Evolutionary conservation across 495 filamentous ascomycete genomes (phyloP).

Genomic region (Amphirosellinia nigrospora): DNA sequence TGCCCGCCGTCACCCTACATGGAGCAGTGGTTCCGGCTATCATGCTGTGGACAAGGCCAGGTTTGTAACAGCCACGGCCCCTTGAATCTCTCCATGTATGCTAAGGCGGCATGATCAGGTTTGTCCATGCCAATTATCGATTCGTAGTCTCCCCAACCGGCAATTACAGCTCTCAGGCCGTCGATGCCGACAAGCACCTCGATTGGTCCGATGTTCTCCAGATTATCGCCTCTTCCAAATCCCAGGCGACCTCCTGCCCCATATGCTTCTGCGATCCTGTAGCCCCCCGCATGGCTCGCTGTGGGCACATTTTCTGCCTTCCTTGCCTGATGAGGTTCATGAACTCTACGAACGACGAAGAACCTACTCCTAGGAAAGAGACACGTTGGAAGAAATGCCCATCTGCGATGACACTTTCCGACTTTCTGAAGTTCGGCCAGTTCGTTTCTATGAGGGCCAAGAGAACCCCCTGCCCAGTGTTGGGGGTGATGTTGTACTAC

Average conservation of each 20-base stretch:
- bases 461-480: slow-evolving; percentile 79
- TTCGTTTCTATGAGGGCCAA: slow-evolving; percentile 90
- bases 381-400: slow-evolving; percentile 87
- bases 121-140: slow-evolving; percentile 96
- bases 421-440: slow-evolving; percentile 84
- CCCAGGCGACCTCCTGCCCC: slow-evolving; percentile 85
- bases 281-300: slow-evolving; percentile 95
- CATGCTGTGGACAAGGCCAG: slow-evolving; percentile 91
- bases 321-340: slow-evolving; percentile 95
- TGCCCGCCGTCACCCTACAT: slow-evolving; percentile 71
- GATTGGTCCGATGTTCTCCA: slow-evolving; percentile 92
- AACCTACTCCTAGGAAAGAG: slow-evolving; percentile 69
- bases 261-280: slow-evolving; percentile 92
- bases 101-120: slow-evolving; percentile 55
- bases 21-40: slow-evolving; percentile 88
- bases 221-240: slow-evolving; percentile 86
- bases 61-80: slow-evolving; percentile 40
- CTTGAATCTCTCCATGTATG: slow-evolving; percentile 1
- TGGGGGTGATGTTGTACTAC: slow-evolving; percentile 86
- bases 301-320: slow-evolving; percentile 96
- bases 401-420: slow-evolving; percentile 94
- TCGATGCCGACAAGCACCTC: slow-evolving; percentile 87
- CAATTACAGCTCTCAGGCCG: slow-evolving; percentile 78
- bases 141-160: slow-evolving; percentile 89
- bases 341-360: slow-evolving; percentile 78